Conservation (phyloP, 768 basidiomycete genomes). For the Mycena metata region DNA sequence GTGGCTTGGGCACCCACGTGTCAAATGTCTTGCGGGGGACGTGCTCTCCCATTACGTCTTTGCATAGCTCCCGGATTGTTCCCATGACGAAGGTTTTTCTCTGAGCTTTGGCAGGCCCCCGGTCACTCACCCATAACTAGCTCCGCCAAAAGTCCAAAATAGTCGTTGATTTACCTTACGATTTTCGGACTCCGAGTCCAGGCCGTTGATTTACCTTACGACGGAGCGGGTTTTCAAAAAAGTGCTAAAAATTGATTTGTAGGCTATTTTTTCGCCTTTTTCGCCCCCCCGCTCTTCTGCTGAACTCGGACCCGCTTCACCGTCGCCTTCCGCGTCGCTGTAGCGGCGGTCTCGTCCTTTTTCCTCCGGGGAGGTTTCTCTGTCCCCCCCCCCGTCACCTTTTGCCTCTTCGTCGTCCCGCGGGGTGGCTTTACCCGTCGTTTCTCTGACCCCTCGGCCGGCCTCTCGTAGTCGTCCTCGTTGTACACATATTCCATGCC, state of each 20-base stretch:
- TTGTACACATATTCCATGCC: neutral
- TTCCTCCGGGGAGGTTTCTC: neutral
- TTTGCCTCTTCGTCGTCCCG: neutral
- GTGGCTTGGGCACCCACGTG: too few relatives aligned
- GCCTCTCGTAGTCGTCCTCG: neutral
- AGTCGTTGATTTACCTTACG: too few relatives aligned
- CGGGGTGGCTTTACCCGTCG: neutral
- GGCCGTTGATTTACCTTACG: conserved; percentile 2
- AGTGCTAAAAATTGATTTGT: neutral
- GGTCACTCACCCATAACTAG: neutral
- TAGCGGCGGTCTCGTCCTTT: neutral
- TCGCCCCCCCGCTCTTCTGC: neutral
- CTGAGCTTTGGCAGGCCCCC: too few relatives aligned
- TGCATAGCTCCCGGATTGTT: too few relatives aligned
- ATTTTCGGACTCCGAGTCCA: too few relatives aligned
- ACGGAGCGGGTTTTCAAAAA: neutral
- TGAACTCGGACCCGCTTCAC: neutral
- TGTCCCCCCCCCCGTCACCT: neutral
- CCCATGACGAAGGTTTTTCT: too few relatives aligned
- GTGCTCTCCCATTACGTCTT: too few relatives aligned
- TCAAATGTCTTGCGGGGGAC: too few relatives aligned
- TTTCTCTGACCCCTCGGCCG: neutral
- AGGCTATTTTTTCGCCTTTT: conserved; percentile 1
- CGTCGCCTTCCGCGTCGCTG: neutral
- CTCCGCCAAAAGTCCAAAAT: neutral